A percentile compares a stretch with the other conserved stretches of the same genome.
Conservation (phyloP, 192 early-diverging fungal genomes). For the Allomyces javanicus region DNA sequence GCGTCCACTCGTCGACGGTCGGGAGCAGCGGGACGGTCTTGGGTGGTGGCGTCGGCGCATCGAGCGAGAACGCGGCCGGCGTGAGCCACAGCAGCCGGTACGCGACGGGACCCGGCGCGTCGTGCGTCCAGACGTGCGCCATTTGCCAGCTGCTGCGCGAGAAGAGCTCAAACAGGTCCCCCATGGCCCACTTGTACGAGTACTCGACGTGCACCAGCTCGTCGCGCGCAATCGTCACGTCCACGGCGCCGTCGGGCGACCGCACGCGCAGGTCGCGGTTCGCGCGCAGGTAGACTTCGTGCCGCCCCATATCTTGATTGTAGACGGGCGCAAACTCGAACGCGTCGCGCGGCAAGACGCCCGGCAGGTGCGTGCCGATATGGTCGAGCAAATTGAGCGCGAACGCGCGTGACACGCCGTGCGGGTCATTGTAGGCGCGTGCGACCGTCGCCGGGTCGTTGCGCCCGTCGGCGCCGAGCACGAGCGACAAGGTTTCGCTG, state of each 20-base stretch:
- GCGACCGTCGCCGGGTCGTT: slow-evolving; percentile 48
- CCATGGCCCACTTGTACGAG: slow-evolving; percentile 57
- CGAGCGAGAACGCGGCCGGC: slow-evolving; percentile 32
- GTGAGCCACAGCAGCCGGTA: slow-evolving; percentile 36
- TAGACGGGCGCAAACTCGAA: slow-evolving; percentile 61
- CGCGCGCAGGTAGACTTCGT: slow-evolving; percentile 56
- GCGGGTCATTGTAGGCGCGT: slow-evolving; percentile 66
- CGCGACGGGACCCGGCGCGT: slow-evolving; percentile 9
- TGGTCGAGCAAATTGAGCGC: slow-evolving; percentile 69
- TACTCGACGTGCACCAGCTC: slow-evolving; percentile 81
- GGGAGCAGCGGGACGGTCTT: slow-evolving; percentile 21
- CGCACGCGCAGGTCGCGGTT: slow-evolving; percentile 15
- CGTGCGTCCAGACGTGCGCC: slow-evolving; percentile 29
- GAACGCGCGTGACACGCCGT: slow-evolving; percentile 57
- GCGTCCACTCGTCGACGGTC: slow-evolving; percentile 8
- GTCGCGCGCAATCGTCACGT: slow-evolving; percentile 7
- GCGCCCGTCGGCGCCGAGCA: slow-evolving; percentile 71
- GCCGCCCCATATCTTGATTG: slow-evolving; percentile 49
- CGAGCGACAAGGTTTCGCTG: slow-evolving; percentile 41
- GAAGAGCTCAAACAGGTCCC: slow-evolving; percentile 32
- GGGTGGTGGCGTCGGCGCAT: background rate
- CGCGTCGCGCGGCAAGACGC: slow-evolving; percentile 33
- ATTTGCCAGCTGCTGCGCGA: slow-evolving; percentile 20
- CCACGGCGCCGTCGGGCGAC: slow-evolving; percentile 3
- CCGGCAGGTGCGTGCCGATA: slow-evolving; percentile 42